phyloP scores from a whole-genome alignment of 129 eudicot genomes.

The Centrapalus pauciflorus region DNA sequence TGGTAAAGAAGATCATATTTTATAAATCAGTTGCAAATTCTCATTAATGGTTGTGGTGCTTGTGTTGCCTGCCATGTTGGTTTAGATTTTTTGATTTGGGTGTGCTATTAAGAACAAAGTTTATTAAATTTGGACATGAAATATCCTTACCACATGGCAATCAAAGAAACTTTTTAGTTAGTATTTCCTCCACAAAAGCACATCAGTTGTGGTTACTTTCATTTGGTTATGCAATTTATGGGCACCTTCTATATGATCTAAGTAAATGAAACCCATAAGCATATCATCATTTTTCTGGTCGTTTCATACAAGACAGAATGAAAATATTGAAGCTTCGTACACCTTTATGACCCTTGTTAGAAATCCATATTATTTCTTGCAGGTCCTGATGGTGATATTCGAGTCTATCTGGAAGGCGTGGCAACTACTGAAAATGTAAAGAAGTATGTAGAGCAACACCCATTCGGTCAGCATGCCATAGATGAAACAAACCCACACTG shows the following conservation, averaged over 20 bases:
- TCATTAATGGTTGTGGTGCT: neutral
- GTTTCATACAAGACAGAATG: neutral
- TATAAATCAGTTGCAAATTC: neutral
- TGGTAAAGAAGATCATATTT: neutral
- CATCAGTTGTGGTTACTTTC: neutral
- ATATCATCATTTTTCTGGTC: neutral
- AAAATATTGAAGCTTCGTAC: neutral
- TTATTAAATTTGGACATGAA: neutral
- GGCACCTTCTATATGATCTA: neutral
- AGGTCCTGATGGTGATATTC: slow-evolving; percentile 85
- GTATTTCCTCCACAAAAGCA: neutral
- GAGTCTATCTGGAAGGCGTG: slow-evolving; percentile 59
- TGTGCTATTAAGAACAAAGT: neutral
- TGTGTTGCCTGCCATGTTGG: too few species aligned
- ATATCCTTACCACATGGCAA: neutral
- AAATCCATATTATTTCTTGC: slow-evolving; percentile 18
- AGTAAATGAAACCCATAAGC: neutral
- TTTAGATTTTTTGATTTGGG: neutral
- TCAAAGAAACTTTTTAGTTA: neutral
- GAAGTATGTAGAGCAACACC: slow-evolving; percentile 28
- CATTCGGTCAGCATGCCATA: slow-evolving; percentile 29
- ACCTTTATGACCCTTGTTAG: too few species aligned
- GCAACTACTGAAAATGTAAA: slow-evolving; percentile 27
- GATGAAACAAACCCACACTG: slow-evolving; percentile 28
- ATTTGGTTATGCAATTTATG: neutral